phyloP scores from a whole-genome alignment of 1,139 yeast species.

The Candida sp. region DNA sequence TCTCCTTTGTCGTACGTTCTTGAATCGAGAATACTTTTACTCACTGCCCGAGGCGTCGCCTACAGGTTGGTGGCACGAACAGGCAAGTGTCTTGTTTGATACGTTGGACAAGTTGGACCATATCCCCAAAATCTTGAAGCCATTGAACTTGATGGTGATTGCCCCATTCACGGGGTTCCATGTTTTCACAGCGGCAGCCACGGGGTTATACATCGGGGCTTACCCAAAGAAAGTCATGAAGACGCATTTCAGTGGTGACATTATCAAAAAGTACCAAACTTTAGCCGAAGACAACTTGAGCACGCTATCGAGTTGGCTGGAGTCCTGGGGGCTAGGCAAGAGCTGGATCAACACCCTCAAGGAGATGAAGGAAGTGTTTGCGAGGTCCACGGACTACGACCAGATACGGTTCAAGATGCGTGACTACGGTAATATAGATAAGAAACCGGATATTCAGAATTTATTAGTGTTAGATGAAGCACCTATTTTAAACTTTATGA shows the following conservation, averaged over 20 bases:
- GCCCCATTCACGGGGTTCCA: slow-evolving; percentile 45
- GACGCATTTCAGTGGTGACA: slow-evolving; percentile 15
- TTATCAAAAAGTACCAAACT: slow-evolving; percentile 21
- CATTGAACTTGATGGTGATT: slow-evolving; percentile 33
- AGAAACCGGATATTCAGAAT: slow-evolving; percentile 19
- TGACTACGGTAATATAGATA: slow-evolving; percentile 26
- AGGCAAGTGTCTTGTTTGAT: slow-evolving; percentile 23
- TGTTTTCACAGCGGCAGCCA: slow-evolving; percentile 36
- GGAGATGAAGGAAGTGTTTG: slow-evolving; percentile 23
- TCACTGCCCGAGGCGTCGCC: slow-evolving; percentile 33
- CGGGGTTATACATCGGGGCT: slow-evolving; percentile 33
- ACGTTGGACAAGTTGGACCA: slow-evolving; percentile 27
- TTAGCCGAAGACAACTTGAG: slow-evolving; percentile 24
- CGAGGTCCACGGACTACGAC: slow-evolving; percentile 20
- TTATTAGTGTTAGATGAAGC: slow-evolving; percentile 18
- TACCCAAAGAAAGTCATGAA: slow-evolving; percentile 26
- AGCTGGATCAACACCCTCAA: slow-evolving; percentile 26
- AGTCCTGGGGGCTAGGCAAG: slow-evolving; percentile 29
- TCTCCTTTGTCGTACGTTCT: slow-evolving; percentile 34
- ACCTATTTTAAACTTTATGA: slow-evolving; percentile 23
- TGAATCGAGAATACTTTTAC: slow-evolving; percentile 39
- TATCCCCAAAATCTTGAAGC: slow-evolving; percentile 25
- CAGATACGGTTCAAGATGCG: slow-evolving; percentile 26
- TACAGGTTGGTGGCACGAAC: slow-evolving; percentile 31
- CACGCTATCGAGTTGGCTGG: slow-evolving; percentile 23